Evolutionary conservation across 306 rosid species (phyloP).

Genomic region (Benincasa hispida): DNA sequence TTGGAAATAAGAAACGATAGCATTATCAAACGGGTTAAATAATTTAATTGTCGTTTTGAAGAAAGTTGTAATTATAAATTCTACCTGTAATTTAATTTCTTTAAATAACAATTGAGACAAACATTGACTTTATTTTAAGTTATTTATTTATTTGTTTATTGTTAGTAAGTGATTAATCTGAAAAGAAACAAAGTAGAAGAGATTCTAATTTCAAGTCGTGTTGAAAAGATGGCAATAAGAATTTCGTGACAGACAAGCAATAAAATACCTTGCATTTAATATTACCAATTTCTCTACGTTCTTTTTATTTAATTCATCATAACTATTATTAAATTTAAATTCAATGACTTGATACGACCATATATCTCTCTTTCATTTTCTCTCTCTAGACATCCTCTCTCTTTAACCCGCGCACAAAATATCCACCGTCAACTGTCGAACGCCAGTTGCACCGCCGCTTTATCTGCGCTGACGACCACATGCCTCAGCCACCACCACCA

Average conservation of each 20-base stretch:
- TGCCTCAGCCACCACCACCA: no score
- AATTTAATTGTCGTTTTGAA: not conserved
- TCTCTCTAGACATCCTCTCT: no score
- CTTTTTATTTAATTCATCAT: not conserved
- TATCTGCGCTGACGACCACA: no score
- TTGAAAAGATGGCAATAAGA: not conserved
- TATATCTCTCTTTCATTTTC: no score
- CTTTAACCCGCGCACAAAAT: no score
- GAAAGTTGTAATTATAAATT: not conserved
- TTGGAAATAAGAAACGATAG: no score
- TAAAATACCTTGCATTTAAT: not conserved
- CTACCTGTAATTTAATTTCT: not conserved
- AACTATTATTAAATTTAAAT: not conserved
- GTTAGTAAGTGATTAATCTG: not conserved
- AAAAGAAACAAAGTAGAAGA: not conserved
- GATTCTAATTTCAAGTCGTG: not conserved
- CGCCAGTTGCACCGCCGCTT: no score
- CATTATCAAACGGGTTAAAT: no score
- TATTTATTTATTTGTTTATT: not conserved
- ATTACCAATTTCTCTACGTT: not conserved
- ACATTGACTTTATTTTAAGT: not conserved
- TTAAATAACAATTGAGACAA: not conserved
- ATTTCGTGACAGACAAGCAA: not conserved
- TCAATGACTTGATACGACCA: not conserved
- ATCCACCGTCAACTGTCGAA: no score